These are phyloP conservation scores for Populus nigra DNA, from an alignment of 345 rosid genomes.

Conservation along the genomic window DNA sequence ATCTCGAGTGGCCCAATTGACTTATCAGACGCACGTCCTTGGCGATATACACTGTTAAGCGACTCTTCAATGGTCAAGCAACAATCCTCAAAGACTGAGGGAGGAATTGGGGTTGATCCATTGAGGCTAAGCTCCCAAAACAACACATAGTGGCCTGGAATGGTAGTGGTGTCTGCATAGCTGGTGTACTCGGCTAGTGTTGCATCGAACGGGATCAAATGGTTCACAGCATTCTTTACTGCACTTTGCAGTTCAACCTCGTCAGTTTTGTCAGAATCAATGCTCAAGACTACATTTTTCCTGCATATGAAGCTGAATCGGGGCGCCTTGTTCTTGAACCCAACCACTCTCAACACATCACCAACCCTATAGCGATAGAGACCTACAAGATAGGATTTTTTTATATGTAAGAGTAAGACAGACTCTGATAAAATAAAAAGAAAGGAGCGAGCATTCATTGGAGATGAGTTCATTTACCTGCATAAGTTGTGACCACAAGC, in stretches of 20 bases:
- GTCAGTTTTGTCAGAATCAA: conserved; percentile 92
- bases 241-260: conserved; percentile 96
- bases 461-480: conserved; percentile 44
- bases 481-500: conserved; percentile 96
- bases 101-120: conserved; percentile 76
- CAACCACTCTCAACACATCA: conserved; percentile 88
- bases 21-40: conserved; percentile 78
- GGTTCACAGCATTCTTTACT: conserved; percentile 76
- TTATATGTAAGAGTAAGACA: background rate
- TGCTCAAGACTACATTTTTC: conserved; percentile 84
- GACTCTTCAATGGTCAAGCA: conserved; percentile 87
- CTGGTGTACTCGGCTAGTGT: conserved; percentile 80
- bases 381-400: conserved; percentile 41
- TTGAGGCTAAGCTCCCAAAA: conserved; percentile 76
- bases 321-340: conserved; percentile 94
- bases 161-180: conserved; percentile 66
- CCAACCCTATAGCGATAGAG: conserved; percentile 88
- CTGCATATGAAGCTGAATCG: conserved; percentile 94
- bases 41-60: conserved; percentile 92
- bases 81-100: conserved; percentile 88
- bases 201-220: conserved; percentile 74
- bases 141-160: conserved; percentile 89
- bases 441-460: too few relatives aligned
- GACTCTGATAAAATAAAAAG: background rate
- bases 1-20: conserved; percentile 94